A percentile compares a stretch with the other conserved stretches of the same genome.
Evolutionary conservation across 179 eudicot genomes (phyloP).

Genomic region (Beta macrorhiza): DNA sequence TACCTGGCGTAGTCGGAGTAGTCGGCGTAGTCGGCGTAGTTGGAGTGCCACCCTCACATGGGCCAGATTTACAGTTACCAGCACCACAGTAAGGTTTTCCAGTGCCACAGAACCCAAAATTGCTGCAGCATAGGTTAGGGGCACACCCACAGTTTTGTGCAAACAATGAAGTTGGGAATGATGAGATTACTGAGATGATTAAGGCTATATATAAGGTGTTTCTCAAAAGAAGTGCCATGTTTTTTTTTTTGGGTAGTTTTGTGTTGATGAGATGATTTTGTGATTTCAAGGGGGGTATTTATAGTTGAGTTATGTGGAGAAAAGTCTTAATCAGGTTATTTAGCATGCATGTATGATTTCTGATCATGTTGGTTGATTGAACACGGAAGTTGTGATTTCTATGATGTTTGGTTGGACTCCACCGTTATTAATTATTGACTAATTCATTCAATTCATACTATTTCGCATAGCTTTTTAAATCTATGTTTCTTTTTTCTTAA

Average conservation of each 20-base stretch:
- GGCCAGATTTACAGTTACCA: conserved; percentile 33
- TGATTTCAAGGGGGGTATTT: conserved; percentile 20
- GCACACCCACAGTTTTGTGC: conserved; percentile 40
- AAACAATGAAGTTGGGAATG: conserved; percentile 7
- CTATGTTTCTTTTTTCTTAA: not conserved
- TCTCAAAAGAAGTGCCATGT: conserved; percentile 18
- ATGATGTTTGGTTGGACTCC: conserved; percentile 12
- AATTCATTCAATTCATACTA: not conserved
- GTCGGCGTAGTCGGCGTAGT: not conserved
- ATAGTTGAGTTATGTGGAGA: conserved; percentile 27
- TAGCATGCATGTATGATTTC: not conserved
- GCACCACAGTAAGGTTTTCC: conserved; percentile 22
- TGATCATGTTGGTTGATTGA: conserved; percentile 9
- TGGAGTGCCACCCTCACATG: conserved; percentile 22
- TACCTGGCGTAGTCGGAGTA: not conserved
- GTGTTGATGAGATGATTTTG: conserved; percentile 20
- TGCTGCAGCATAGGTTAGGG: conserved; percentile 29
- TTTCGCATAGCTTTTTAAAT: not conserved
- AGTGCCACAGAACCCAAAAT: conserved; percentile 31
- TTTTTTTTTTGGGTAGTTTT: not conserved
- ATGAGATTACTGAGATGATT: conserved; percentile 11
- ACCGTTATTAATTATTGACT: conserved; percentile 8
- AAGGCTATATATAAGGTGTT: conserved; percentile 1
- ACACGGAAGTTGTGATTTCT: conserved; percentile 4
- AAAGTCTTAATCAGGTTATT: conserved; percentile 1